Percentiles rank a stretch among this genome's conserved stretches.
Conservation (phyloP, 108 stramenopile genomes). For the Aurantiochytrium sp. region DNA sequence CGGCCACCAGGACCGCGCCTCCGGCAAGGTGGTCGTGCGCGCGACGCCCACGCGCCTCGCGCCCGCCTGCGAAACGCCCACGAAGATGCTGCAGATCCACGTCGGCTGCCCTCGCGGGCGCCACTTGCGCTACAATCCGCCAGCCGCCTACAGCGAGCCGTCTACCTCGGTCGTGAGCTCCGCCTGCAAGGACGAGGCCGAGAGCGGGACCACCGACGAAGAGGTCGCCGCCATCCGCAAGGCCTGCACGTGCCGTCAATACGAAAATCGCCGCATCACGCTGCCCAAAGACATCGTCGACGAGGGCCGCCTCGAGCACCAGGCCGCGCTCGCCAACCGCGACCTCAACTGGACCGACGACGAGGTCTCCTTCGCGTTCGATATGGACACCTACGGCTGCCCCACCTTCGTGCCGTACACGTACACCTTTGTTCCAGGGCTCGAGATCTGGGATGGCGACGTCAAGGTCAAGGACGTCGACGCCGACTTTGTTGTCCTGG, state of each 20-base stretch:
- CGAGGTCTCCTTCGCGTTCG: not conserved
- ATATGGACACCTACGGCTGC: not conserved
- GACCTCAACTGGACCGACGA: not conserved
- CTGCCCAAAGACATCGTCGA: not conserved
- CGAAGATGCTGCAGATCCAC: not conserved
- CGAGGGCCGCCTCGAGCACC: not conserved
- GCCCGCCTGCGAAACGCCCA: not conserved
- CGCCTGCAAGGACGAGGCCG: not conserved
- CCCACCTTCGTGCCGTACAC: slow-evolving; percentile 18
- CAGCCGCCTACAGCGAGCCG: not conserved
- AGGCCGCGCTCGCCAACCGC: not conserved
- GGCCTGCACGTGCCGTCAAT: not conserved
- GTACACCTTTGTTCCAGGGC: not conserved
- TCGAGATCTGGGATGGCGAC: not conserved
- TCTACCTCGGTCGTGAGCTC: not conserved
- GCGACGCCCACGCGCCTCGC: not conserved
- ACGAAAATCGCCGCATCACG: not conserved
- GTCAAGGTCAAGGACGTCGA: slow-evolving; percentile 5
- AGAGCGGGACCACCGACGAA: not conserved
- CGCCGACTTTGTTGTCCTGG: not conserved
- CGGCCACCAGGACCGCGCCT: not conserved
- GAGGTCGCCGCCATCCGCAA: not conserved
- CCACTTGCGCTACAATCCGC: not conserved
- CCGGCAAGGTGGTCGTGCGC: not conserved
- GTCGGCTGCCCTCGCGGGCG: slow-evolving; percentile 6